Conservation (phyloP, 2,329 filamentous ascomycete genomes). For the Microascus cirrosus region DNA sequence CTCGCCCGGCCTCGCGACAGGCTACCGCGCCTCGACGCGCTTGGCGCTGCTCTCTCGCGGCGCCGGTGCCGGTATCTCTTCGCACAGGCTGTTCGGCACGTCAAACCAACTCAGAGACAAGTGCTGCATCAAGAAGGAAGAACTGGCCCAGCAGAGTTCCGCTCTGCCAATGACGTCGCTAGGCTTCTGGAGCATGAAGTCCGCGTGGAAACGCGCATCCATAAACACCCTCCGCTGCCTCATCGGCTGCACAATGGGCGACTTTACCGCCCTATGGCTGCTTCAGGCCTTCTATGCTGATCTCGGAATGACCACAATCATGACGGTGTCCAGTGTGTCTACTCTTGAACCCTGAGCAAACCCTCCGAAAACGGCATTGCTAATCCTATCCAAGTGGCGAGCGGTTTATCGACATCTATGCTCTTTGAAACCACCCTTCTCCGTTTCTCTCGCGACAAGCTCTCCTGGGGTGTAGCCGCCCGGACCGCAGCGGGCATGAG, state of each 20-base stretch:
- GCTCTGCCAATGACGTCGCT: conserved; percentile 1
- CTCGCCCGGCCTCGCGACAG: conserved; percentile 19
- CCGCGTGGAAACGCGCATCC: conserved; percentile 35
- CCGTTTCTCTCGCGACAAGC: conserved; percentile 30
- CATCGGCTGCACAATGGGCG: conserved; percentile 41
- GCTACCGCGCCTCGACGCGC: background rate
- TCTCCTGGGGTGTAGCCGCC: conserved; percentile 32
- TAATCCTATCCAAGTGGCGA: conserved; percentile 27
- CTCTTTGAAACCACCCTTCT: conserved; percentile 40
- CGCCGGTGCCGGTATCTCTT: background rate
- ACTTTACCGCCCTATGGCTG: conserved; percentile 44
- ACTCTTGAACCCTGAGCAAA: background rate
- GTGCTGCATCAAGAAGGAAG: background rate
- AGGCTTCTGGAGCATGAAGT: conserved; percentile 19
- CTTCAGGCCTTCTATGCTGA: conserved; percentile 35
- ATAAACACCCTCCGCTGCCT: conserved; percentile 46
- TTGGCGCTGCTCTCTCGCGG: background rate
- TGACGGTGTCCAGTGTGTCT: conserved; percentile 37
- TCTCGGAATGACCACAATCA: conserved; percentile 33
- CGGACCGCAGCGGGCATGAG: conserved; percentile 48
- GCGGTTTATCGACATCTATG: conserved; percentile 38
- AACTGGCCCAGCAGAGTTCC: background rate
- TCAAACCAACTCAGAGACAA: background rate
- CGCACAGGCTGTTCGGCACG: background rate
- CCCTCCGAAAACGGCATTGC: background rate